Conservation (phyloP, 2,329 filamentous ascomycete genomes). For the Diaporthe sp. region DNA sequence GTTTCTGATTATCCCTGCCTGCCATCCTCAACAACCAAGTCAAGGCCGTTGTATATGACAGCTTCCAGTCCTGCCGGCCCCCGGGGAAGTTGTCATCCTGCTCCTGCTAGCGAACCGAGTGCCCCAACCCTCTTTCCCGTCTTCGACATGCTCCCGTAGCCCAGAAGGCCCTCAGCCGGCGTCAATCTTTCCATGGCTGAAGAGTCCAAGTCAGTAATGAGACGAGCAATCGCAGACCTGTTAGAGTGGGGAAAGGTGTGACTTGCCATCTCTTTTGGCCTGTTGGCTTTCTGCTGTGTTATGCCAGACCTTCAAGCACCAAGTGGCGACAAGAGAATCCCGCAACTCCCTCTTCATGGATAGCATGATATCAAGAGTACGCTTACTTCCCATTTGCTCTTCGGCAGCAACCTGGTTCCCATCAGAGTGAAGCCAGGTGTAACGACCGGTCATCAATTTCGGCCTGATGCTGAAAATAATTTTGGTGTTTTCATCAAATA, state of each 20-base stretch:
- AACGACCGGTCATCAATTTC: neutral
- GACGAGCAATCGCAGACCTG: neutral
- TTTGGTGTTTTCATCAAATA: neutral
- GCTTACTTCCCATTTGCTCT: neutral
- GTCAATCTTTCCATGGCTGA: neutral
- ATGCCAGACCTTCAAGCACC: neutral
- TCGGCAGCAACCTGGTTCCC: neutral
- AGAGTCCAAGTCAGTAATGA: neutral
- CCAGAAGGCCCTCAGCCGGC: neutral
- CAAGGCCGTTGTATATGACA: too few relatives aligned
- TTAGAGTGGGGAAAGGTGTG: neutral
- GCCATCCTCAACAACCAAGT: too few relatives aligned
- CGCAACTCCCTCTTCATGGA: neutral
- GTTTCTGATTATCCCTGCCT: too few relatives aligned
- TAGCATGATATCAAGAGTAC: neutral
- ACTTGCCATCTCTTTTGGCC: neutral
- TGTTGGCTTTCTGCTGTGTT: neutral
- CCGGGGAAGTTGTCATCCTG: neutral
- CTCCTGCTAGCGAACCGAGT: neutral
- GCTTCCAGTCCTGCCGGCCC: neutral
- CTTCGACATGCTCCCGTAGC: neutral
- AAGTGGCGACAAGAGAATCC: neutral
- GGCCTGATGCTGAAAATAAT: neutral
- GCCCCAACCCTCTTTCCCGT: neutral
- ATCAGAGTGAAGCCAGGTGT: neutral